Conservation (phyloP, 1,139 yeast species). For the Saccharomyces hybrid region DNA sequence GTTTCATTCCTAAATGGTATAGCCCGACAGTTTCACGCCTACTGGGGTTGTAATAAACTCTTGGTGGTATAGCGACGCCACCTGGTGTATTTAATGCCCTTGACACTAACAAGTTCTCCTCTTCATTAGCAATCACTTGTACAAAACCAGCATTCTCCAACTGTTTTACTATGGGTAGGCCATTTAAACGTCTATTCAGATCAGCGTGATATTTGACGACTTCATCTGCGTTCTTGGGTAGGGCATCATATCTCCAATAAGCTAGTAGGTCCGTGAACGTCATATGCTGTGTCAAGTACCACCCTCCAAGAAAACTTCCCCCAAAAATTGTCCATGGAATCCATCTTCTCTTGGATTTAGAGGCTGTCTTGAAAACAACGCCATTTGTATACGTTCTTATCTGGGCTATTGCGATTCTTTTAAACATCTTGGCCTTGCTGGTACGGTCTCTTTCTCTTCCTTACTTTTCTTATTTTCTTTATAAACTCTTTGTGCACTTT, state of each 20-base stretch:
- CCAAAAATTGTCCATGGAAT: conserved; percentile 25
- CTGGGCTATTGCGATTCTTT: background rate
- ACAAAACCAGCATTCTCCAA: conserved; percentile 34
- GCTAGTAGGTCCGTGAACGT: conserved; percentile 31
- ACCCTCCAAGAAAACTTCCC: conserved; percentile 25
- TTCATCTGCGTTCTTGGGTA: conserved; percentile 25
- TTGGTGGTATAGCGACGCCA: conserved; percentile 67
- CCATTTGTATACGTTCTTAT: background rate
- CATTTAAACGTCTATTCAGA: conserved; percentile 42
- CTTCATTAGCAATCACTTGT: conserved; percentile 28
- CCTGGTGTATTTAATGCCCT: conserved; percentile 54
- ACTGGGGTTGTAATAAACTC: conserved; percentile 51
- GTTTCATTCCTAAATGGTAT: conserved; percentile 67
- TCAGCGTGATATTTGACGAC: conserved; percentile 28
- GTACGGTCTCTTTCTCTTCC: background rate
- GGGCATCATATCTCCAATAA: conserved; percentile 26
- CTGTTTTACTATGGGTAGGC: conserved; percentile 38
- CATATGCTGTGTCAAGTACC: conserved; percentile 29
- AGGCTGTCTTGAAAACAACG: background rate
- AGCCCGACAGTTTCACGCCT: conserved; percentile 58
- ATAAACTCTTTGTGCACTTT: background rate
- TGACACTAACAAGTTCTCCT: conserved; percentile 31
- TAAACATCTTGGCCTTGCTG: background rate
- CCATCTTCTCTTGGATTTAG: conserved; percentile 15
- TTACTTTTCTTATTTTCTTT: background rate